A percentile compares a stretch with the other conserved stretches of the same genome.
Conservation (phyloP, 306 rosid species). For the Sechiopsis laciniata region DNA sequence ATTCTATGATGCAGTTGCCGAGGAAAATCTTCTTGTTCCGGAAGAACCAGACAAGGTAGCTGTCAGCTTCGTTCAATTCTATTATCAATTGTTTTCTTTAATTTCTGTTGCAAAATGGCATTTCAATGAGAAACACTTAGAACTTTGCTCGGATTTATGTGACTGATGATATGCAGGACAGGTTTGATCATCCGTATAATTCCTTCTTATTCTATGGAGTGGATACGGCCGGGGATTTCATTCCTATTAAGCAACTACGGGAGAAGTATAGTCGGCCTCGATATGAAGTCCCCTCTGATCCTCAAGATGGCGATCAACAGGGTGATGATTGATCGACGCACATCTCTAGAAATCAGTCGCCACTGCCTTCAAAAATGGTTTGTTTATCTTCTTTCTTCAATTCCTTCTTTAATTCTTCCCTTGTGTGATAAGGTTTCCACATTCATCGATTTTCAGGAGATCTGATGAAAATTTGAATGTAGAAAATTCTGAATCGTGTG, state of each 20-base stretch:
- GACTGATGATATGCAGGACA: constrained; percentile 40
- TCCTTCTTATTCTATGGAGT: constrained; percentile 83
- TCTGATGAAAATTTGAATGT: neutral
- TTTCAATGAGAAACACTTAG: neutral
- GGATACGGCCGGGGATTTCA: constrained; percentile 90
- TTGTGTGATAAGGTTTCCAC: neutral
- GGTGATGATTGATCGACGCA: constrained; percentile 29
- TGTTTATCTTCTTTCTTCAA: constrained; percentile 8
- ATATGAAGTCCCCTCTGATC: constrained; percentile 65
- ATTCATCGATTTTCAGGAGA: constrained; percentile 4
- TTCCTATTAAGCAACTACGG: constrained; percentile 80
- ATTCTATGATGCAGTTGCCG: constrained; percentile 59
- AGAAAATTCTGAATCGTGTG: neutral
- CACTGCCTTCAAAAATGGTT: neutral
- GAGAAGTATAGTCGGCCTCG: constrained; percentile 77
- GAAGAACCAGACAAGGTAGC: constrained; percentile 66
- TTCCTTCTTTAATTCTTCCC: neutral
- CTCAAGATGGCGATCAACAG: constrained; percentile 44
- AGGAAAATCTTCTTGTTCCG: constrained; percentile 66
- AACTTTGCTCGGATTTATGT: neutral
- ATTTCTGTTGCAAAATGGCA: neutral
- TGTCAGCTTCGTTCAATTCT: neutral
- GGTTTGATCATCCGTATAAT: constrained; percentile 77
- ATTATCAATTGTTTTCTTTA: neutral
- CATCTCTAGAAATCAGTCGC: neutral